These are phyloP conservation scores for Cladosporium phlei DNA, from an alignment of 2,329 filamentous ascomycete species.

Conservation along the genomic window DNA sequence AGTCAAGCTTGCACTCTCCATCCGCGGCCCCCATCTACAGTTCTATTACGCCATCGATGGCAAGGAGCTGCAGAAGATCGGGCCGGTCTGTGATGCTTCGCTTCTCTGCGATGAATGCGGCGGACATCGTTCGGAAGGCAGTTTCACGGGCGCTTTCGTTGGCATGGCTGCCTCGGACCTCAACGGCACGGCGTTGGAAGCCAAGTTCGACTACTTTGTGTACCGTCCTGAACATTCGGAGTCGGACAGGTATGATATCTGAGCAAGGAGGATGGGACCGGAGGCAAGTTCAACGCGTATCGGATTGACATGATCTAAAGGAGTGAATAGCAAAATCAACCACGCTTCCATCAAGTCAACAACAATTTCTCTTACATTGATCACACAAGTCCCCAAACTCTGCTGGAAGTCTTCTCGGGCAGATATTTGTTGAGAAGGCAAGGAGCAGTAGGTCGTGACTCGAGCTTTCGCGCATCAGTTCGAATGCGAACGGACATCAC, in stretches of 20 bases:
- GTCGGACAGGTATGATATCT: conserved; percentile 8
- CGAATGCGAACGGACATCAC: too few relatives aligned
- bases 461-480: too few relatives aligned
- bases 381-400: too few relatives aligned
- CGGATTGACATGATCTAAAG: too few relatives aligned
- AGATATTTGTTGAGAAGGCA: too few relatives aligned
- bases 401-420: too few relatives aligned
- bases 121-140: conserved; percentile 8
- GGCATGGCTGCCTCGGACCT: conserved; percentile 12
- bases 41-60: conserved; percentile 9
- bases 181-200: conserved; percentile 9
- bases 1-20: conserved; percentile 12
- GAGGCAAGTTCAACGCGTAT: too few relatives aligned
- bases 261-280: not conserved
- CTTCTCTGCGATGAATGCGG: conserved; percentile 12
- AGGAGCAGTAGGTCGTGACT: too few relatives aligned
- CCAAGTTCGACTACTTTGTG: conserved; percentile 12
- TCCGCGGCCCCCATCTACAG: conserved; percentile 2
- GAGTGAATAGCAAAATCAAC: too few relatives aligned
- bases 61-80: conserved; percentile 9
- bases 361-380: too few relatives aligned
- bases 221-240: conserved; percentile 9
- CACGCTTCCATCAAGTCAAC: too few relatives aligned
- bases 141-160: conserved; percentile 13
- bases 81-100: conserved; percentile 6